Base-by-base conservation (phyloP, 2,329 filamentous ascomycete genomes). In the Onygenales sp. region DNA sequence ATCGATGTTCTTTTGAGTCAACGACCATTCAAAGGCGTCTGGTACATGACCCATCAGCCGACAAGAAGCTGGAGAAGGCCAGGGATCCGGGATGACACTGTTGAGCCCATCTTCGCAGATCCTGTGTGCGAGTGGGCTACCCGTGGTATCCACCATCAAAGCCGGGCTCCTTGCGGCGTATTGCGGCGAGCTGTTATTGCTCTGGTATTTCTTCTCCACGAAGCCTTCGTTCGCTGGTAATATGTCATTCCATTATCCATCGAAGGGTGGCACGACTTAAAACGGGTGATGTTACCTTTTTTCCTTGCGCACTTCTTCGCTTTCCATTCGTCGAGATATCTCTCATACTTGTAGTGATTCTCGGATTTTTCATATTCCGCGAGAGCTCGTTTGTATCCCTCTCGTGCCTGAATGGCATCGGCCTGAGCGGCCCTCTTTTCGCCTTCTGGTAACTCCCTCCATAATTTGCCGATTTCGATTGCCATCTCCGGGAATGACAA, bases 401-500 rank as follows among this genome's bases (percentile, higher is more conserved):
- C 49, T 10, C 52, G 49, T 4, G 49, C 52, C 17, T 46, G 36
- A 14, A 52, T 51, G 6, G 52, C 52, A 13, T 43, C 27, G 2
- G 42, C 17, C 21, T 54, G 49, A 11, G 52, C 52, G 14, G 42
- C 27, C 10, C 36, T 51, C 52, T 54, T 54, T 33, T 54, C 52
- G 21, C 48, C 21, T 27, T 52, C 49, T 7, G 52, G 52, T 27
- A 54, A 42, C 48, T 54, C 52, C 36, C 52, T 54, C 48, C 52
- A 54, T 5, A 54, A 37, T 14, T 36, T 54, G 9, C 52, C 52
- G 9, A 54, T 54, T 31, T 54, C 52, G 17, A 54, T 54, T 21
- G 52, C 52, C 52, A 54, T 54, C n/a, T 54, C 49, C 10, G 52
- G 48, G 27, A 54, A 54, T 11, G 52, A 51, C 21, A 54, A 49